A percentile compares a stretch with the other conserved stretches of the same genome.
phyloP scores from a whole-genome alignment of 2,329 filamentous ascomycete genomes.

The Dendryphion nanum region DNA sequence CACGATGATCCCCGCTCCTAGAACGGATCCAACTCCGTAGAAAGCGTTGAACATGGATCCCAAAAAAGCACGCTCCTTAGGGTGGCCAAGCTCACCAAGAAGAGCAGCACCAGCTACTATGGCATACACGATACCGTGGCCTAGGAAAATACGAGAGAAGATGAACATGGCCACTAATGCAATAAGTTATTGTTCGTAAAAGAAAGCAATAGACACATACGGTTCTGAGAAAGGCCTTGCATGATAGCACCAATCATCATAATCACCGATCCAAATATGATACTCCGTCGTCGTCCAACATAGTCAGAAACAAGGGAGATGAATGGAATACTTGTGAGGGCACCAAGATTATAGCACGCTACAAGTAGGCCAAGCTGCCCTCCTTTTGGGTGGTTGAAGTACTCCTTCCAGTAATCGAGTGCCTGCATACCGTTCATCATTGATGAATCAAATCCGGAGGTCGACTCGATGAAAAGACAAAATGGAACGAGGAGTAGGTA shows the following conservation, averaged over 20 bases:
- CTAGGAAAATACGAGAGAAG: conserved; percentile 60
- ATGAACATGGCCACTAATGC: conserved; percentile 52
- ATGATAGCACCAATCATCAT: conserved; percentile 58
- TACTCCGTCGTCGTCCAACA: conserved; percentile 58
- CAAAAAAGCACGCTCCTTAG: conserved; percentile 64
- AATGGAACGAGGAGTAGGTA: conserved; percentile 60
- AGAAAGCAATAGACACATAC: conserved; percentile 13
- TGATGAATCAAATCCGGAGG: conserved; percentile 58
- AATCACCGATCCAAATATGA: conserved; percentile 54
- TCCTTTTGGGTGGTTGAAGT: conserved; percentile 48
- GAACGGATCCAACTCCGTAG: conserved; percentile 58
- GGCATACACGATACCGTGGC: conserved; percentile 65
- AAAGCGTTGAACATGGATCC: conserved; percentile 69
- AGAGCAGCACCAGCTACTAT: conserved; percentile 65
- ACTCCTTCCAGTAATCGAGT: conserved; percentile 42
- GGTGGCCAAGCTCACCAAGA: conserved; percentile 65
- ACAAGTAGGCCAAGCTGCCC: conserved; percentile 55
- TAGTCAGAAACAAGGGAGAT: conserved; percentile 56
- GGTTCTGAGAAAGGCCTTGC: conserved; percentile 52
- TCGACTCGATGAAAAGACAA: conserved; percentile 63
- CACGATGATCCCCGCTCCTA: conserved; percentile 63
- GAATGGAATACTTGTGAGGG: conserved; percentile 58
- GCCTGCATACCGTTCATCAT: conserved; percentile 43
- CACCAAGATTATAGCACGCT: conserved; percentile 60
- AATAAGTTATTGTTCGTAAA: not conserved